Evolutionary conservation across 257 asterid species (phyloP), one percentile per base, ranked within the genome.

Genomic region (Handroanthus guayacan): DNA sequence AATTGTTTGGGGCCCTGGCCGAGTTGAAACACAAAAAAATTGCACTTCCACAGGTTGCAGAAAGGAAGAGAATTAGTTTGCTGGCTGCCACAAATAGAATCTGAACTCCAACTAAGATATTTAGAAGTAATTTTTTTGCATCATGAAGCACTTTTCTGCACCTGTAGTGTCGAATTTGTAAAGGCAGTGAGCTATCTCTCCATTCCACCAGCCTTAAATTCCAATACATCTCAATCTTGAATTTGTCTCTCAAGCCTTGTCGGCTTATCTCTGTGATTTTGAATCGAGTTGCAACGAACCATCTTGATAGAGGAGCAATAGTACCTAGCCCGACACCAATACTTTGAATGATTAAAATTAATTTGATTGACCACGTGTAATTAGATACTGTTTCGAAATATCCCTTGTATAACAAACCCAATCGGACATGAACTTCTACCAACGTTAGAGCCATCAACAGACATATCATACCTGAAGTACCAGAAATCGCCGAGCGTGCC

Each of bases 161-260:
- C 6, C 39, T 67, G 4, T 5, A 64, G 61, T 55, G 57, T 12
- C 61, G 55, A 38, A 82, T 69, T 10, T 69, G 50, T 10, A 72
- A 63, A 16, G 74, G 78, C 2, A 84, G 20, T 2, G 88, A 48
- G 5, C 82, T 75, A 1, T 79, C 75, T 39, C 65, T 79, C 81
- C 83, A 84, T 16, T 84, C 77, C 45, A 51, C 57, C 72, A 83
- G 31, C 76, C 9, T 63, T 20, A 67, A 69, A 14, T 75, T 82
- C 86, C 84, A 82, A 20, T 79, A 79, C 2, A n/a, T 16, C 67
- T 82, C 84, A 3, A 79, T 67, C 65, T 66, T 62, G 5, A 82
- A 52, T 52, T 58, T 82, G 4, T 79, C 75, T 9, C 38, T 75
- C 8, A 68, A 43, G 55, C 69, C 56, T 52, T 17, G 67, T 12